Evolutionary conservation across 129 eudicot genomes (phyloP), one percentile per base, ranked within the genome.

Genomic region (Artemisia annua): DNA sequence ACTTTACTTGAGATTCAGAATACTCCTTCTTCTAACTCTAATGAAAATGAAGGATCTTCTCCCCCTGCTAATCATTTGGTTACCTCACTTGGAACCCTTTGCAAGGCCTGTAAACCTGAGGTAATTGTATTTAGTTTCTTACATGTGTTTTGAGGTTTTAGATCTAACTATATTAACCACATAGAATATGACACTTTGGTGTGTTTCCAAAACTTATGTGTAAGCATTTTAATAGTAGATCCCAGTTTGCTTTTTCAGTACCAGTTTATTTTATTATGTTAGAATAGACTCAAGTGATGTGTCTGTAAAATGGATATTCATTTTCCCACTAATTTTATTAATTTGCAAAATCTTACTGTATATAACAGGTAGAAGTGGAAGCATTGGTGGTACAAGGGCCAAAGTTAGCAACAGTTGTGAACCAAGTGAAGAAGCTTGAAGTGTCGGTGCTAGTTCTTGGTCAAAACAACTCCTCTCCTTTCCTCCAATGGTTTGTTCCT

Each of bases 381-480:
- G 96, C 97, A 81, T 75, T 94, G 72, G 95, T 86, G 66, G 83
- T 94, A 63, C 61, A 73, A 73, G 98, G 98, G 14, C 96, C 96
- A 58, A 90, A 86, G 74, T 76, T 94, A 69, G 87, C 75, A 1
- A 94, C 97, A 32, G 86, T 93, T 60, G 83, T 87, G 88, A 87
- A 86, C 89, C 98, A 93, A 88, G 98, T 93, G 79, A 93, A 93
- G 92, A 93, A 93, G 87, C 83, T 93, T 2, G 92, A 93, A 48
- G 98, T 87, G 54, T 87, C 98, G 81, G 98, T 93, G 30, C 85
- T 93, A 39, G 96, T 93, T 39, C 69, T 93, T 72, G 98, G 97
- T 49, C 98, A 87, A 66, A 90, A 90, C 69, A 82, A 81, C 57
- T 81, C 91, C 43, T 87, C 95, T 48, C 71, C 87, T 28, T 69